Evolutionary conservation across 2,329 filamentous ascomycete species (phyloP).

Genomic region (Boeremia lycopersici): DNA sequence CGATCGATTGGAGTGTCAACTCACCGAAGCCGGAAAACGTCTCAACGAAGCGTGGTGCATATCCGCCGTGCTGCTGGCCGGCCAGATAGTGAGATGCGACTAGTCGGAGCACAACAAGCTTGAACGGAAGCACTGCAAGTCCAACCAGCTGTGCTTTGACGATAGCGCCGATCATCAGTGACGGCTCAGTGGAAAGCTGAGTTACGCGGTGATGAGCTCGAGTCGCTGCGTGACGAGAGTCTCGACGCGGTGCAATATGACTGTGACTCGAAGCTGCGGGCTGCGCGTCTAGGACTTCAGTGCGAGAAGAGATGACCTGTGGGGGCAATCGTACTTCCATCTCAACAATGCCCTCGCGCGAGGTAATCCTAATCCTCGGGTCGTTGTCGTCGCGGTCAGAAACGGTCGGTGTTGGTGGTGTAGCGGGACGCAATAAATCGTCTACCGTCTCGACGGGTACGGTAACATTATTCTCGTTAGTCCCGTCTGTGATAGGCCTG

Average conservation of each 20-base stretch:
- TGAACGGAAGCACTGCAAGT: slow-evolving; percentile 40
- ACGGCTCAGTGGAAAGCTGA: slow-evolving; percentile 42
- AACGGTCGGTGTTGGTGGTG: slow-evolving; percentile 34
- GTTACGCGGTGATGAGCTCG: slow-evolving; percentile 41
- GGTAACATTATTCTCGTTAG: slow-evolving; percentile 10
- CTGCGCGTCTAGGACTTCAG: slow-evolving; percentile 26
- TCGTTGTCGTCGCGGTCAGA: slow-evolving; percentile 40
- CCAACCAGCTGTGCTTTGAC: slow-evolving; percentile 41
- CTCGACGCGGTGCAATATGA: slow-evolving; percentile 11
- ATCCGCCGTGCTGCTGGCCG: slow-evolving; percentile 3
- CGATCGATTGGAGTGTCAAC: slow-evolving; percentile 26
- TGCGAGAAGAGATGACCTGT: slow-evolving; percentile 38
- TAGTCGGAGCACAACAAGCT: slow-evolving; percentile 36
- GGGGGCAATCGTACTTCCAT: slow-evolving; percentile 48
- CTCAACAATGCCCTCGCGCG: slow-evolving; percentile 46
- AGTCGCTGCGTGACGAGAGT: slow-evolving; percentile 5
- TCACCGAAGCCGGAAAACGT: slow-evolving; percentile 14
- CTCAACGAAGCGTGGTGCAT: slow-evolving; percentile 15
- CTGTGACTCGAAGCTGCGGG: slow-evolving; percentile 12
- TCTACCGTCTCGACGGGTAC: slow-evolving; percentile 18
- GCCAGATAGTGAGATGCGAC: slow-evolving; percentile 41
- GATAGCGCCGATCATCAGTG: slow-evolving; percentile 41
- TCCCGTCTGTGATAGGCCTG: slow-evolving; percentile 2
- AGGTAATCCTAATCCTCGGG: slow-evolving; percentile 47
- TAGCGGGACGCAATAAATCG: slow-evolving; percentile 25